A percentile compares a stretch with the other conserved stretches of the same genome.
Conservation (phyloP, 495 filamentous ascomycete species). For the Letharia columbiana region DNA sequence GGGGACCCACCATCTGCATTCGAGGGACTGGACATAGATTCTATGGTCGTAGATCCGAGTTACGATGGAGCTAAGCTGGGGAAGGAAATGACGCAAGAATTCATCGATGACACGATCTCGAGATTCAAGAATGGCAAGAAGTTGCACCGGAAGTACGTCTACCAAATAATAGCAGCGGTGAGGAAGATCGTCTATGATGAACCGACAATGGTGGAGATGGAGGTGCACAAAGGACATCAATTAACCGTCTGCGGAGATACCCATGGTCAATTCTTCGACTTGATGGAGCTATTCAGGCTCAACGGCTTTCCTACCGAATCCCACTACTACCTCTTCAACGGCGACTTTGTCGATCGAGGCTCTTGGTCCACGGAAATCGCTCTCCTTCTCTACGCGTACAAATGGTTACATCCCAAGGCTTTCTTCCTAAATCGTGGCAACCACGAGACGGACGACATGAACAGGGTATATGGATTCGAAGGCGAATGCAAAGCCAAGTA, state of each 20-base stretch:
- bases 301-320: slow-evolving; percentile 77
- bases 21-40: slow-evolving; percentile 79
- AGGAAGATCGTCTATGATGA: slow-evolving; percentile 84
- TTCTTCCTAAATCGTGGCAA: slow-evolving; percentile 98
- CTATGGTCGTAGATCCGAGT: slow-evolving; percentile 66
- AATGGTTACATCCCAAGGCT: slow-evolving; percentile 77
- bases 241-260: slow-evolving; percentile 97
- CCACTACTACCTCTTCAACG: slow-evolving; percentile 95
- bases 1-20: slow-evolving; percentile 84
- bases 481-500: slow-evolving; percentile 98
- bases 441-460: slow-evolving; percentile 99
- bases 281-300: slow-evolving; percentile 90
- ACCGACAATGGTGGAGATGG: slow-evolving; percentile 94
- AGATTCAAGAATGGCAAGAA: slow-evolving; percentile 94
- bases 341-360: slow-evolving; percentile 95
- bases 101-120: slow-evolving; percentile 92
- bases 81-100: slow-evolving; percentile 86
- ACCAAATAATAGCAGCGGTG: slow-evolving; percentile 86
- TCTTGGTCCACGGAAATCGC: slow-evolving; percentile 97
- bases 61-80: slow-evolving; percentile 82
- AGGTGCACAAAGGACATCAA: slow-evolving; percentile 62
- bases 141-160: slow-evolving; percentile 92
- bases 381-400: slow-evolving; percentile 88
- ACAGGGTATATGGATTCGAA: slow-evolving; percentile 96
- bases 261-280: slow-evolving; percentile 96